Base-by-base conservation (phyloP, 163 green algal genomes). In the Chlorella variabilis region DNA sequence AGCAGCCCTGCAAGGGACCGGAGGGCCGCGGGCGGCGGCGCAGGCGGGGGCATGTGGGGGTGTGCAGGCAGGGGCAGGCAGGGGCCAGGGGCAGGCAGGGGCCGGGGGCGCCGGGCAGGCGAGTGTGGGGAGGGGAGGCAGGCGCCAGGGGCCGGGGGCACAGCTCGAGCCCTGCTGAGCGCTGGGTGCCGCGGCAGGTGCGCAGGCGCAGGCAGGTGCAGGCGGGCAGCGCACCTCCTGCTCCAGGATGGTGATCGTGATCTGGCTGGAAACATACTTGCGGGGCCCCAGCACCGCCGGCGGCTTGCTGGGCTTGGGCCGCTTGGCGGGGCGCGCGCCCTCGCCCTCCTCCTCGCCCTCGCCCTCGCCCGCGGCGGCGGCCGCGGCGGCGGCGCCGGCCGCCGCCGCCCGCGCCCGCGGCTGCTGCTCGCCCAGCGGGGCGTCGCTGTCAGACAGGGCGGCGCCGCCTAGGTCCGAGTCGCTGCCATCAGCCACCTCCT, bases 241-340 rank as follows among this genome's bases (percentile, higher is more conserved):
- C 71, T 79, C 71, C 51, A 79, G 54, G 54, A 79, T 79, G 51
- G 54, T 13, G 36, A 79, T 56, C 20, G 71, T 79, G 54, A 79
- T 79, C 51, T 79, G 71, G 51, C 51, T 69, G 71, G 20, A 39
- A 34, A 79, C 71, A 58, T 79, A 79, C 71, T 79, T 79, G 71
- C 71, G 71, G 34, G 42, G 71, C 11, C 71, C 71, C 71, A 79
- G 39, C 54, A 38, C 48, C 36, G 29, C 71, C 23, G n/a, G 71
- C 51, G 71, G 54, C 54, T 79, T 79, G 71, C 25, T 27, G 18
- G 56, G 38, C 71, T 68, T 69, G 54, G 13, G 25, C 23, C 71
- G 71, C 71, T 79, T 68, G 48, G 29, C 45, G 7, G 25, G 11
- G 29, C 27, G 69, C 29, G 42, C 29, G 20, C 54, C 61, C 18